phyloP scores from a whole-genome alignment of 345 rosid species.

The Ailanthus altissimus region DNA sequence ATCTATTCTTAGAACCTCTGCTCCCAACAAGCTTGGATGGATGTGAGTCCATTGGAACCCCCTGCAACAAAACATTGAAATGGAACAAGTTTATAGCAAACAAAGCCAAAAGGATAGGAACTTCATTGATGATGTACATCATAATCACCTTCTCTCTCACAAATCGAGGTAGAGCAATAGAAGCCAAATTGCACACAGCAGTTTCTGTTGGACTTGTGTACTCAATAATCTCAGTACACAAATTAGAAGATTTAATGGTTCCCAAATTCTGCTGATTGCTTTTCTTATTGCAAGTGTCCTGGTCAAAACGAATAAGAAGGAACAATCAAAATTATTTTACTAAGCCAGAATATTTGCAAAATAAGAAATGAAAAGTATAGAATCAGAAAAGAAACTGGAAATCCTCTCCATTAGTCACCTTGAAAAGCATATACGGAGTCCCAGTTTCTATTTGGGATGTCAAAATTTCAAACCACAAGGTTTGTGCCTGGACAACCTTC shows the following conservation, averaged over 20 bases:
- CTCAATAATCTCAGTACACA: constrained; percentile 89
- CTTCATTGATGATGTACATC: neutral
- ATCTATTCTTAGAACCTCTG: constrained; percentile 66
- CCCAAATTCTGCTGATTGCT: constrained; percentile 96
- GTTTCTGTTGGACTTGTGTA: constrained; percentile 93
- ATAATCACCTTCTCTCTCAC: constrained; percentile 74
- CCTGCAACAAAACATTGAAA: constrained; percentile 37
- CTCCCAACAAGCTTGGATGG: constrained; percentile 87
- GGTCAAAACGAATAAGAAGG: constrained; percentile 14
- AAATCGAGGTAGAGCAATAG: constrained; percentile 83
- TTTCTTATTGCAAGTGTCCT: constrained; percentile 91
- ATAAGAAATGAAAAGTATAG: neutral
- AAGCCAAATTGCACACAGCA: constrained; percentile 94
- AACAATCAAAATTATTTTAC: neutral
- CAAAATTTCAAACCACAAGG: constrained; percentile 80
- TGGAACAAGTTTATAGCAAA: neutral
- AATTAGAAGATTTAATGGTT: constrained; percentile 87
- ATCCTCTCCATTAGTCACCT: constrained; percentile 42
- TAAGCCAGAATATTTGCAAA: neutral
- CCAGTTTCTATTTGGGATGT: constrained; percentile 95
- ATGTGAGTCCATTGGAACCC: constrained; percentile 60
- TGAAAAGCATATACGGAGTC: constrained; percentile 93
- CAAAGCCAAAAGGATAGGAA: constrained; percentile 8
- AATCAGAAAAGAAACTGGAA: neutral
- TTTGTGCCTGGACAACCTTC: constrained; percentile 85